phyloP scores from a whole-genome alignment of 768 basidiomycete genomes.

The Collybiopsis luxurians region DNA sequence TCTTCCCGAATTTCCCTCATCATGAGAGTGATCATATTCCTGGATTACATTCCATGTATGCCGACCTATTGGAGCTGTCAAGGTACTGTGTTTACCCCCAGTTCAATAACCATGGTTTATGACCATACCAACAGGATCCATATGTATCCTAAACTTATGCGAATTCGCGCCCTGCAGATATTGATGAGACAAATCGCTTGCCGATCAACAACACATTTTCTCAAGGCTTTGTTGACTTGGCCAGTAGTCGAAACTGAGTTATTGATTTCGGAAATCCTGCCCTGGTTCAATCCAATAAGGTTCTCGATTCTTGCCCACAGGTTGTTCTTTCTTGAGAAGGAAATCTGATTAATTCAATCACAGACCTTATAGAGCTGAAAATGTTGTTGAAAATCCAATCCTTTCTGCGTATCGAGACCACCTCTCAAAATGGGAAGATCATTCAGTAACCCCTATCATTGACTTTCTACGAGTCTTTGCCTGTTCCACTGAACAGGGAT shows the following conservation, averaged over 20 bases:
- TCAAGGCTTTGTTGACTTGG: neutral
- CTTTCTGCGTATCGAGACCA: neutral
- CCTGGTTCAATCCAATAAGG: neutral
- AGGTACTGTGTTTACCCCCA: no score
- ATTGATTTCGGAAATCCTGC: neutral
- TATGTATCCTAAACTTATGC: neutral
- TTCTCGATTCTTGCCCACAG: no score
- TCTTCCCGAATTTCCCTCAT: constrained; percentile 1
- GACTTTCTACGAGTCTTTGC: neutral
- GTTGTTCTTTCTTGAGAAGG: no score
- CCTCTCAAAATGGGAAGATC: neutral
- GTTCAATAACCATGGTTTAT: no score
- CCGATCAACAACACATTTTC: neutral
- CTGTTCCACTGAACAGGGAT: neutral
- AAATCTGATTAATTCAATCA: neutral
- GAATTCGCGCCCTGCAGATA: neutral
- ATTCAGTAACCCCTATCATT: constrained; percentile 1
- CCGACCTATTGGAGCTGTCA: constrained; percentile 1
- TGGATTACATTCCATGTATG: constrained; percentile 1
- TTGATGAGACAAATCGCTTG: neutral
- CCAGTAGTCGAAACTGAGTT: neutral
- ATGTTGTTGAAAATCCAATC: neutral
- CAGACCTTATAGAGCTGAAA: no score
- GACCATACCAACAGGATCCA: neutral
- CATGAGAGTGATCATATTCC: neutral